These are phyloP conservation scores for Polytrichum formosum DNA, from an alignment of 225 moss, liverwort and hornwort species.

Conservation along the genomic window DNA sequence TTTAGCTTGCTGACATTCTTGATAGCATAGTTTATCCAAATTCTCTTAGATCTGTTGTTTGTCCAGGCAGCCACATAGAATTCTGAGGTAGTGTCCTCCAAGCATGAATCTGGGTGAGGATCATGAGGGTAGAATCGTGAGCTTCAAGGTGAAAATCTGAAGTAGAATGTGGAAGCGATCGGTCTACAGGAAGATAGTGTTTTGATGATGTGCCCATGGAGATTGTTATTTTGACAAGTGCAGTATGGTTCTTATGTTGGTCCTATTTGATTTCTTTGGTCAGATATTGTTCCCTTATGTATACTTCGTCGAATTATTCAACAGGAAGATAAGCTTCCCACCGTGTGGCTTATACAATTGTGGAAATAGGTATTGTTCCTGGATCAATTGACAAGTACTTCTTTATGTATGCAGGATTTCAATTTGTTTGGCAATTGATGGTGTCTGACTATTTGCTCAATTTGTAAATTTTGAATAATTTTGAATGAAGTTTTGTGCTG, in stretches of 20 bases:
- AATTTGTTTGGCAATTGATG: too few relatives aligned
- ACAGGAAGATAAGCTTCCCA: slow-evolving; percentile 58
- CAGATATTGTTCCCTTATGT: slow-evolving; percentile 82
- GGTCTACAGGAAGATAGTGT: too few relatives aligned
- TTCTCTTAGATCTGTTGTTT: slow-evolving; percentile 6
- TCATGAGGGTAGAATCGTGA: not conserved
- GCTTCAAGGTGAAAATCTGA: not conserved
- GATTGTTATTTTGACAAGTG: too few relatives aligned
- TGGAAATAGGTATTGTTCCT: slow-evolving; percentile 76
- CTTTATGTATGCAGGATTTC: too few relatives aligned
- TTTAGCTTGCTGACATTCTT: slow-evolving; percentile 13
- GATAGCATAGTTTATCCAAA: slow-evolving; percentile 7
- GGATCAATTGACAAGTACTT: too few relatives aligned
- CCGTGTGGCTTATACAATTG: slow-evolving; percentile 91
- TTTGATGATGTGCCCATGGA: too few relatives aligned
- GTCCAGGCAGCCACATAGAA: slow-evolving; percentile 13
- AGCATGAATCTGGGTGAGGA: not conserved
- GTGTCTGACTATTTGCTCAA: too few relatives aligned
- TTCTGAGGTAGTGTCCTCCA: slow-evolving; percentile 4
- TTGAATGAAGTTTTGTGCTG: too few relatives aligned
- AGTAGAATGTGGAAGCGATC: too few relatives aligned
- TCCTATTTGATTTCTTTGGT: slow-evolving; percentile 1
- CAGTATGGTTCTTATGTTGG: too few relatives aligned
- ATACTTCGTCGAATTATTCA: slow-evolving; percentile 66
- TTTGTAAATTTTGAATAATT: too few relatives aligned